phyloP scores from a whole-genome alignment of 2,329 filamentous ascomycete species.

The Sporothrix mexicana region DNA sequence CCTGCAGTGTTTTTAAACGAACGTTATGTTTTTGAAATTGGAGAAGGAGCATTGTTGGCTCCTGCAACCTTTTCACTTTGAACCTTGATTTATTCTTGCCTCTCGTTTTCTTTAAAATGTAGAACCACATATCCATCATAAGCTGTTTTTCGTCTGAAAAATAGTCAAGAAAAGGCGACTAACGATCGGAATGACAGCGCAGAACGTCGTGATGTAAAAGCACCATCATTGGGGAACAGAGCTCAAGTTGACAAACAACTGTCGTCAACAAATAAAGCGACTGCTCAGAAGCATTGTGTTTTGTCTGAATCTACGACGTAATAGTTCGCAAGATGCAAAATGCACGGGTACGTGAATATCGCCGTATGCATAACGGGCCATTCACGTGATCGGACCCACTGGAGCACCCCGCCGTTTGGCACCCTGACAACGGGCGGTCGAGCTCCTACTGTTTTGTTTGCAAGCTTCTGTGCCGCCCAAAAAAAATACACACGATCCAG shows the following conservation, averaged over 20 bases:
- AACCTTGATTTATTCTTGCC: too few species aligned
- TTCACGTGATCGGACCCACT: constrained; percentile 32
- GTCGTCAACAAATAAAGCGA: too few species aligned
- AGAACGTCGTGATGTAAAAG: background rate
- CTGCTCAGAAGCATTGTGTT: background rate
- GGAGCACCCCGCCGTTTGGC: constrained; percentile 31
- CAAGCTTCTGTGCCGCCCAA: constrained; percentile 28
- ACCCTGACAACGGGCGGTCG: constrained; percentile 33
- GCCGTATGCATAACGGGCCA: background rate
- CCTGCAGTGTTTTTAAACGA: too few species aligned
- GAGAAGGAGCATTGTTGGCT: too few species aligned
- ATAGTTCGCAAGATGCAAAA: background rate
- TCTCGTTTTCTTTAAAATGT: too few species aligned
- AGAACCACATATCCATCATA: too few species aligned
- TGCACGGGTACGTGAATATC: constrained; percentile 23
- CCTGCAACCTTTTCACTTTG: too few species aligned
- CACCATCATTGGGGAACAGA: too few species aligned
- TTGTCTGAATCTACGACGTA: background rate
- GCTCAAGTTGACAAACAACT: too few species aligned
- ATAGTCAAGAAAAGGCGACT: background rate
- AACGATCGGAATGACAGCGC: background rate
- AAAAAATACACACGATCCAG: constrained; percentile 28
- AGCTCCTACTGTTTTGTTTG: constrained; percentile 35
- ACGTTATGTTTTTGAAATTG: too few species aligned
- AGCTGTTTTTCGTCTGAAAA: background rate